Evolutionary conservation across 306 rosid species (phyloP).

Genomic region (Vigna unguiculata): DNA sequence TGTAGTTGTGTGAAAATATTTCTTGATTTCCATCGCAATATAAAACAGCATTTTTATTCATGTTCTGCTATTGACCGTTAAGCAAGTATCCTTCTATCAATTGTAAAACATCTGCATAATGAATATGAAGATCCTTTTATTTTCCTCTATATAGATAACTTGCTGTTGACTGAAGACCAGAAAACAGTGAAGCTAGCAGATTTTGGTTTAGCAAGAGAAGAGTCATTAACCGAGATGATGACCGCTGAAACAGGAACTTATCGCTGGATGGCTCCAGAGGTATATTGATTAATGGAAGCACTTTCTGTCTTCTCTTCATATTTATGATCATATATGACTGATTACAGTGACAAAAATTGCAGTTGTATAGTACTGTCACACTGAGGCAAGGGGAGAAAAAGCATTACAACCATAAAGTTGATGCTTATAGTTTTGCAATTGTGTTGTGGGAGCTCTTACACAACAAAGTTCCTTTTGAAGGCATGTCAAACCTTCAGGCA

Average conservation of each 20-base stretch:
- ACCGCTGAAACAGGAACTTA: conserved; percentile 96
- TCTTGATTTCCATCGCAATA: too few species aligned
- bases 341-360: conserved; percentile 46
- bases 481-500: conserved; percentile 99
- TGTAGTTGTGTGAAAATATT: too few species aligned
- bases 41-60: too few species aligned
- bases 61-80: neutral
- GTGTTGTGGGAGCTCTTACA: conserved; percentile 96
- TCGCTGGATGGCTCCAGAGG: conserved; percentile 99
- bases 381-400: conserved; percentile 96
- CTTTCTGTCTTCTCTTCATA: conserved; percentile 24
- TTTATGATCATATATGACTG: conserved; percentile 14
- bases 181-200: conserved; percentile 88
- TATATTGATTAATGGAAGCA: conserved; percentile 37
- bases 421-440: conserved; percentile 92
- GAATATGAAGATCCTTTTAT: conserved; percentile 38
- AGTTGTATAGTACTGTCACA: conserved; percentile 95
- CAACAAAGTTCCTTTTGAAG: conserved; percentile 95
- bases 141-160: conserved; percentile 70
- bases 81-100: conserved; percentile 14
- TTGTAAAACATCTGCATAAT: conserved; percentile 25
- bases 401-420: conserved; percentile 97
- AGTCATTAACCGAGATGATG: conserved; percentile 95
- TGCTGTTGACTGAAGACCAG: conserved; percentile 81
- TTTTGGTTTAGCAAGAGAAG: conserved; percentile 97